Percentiles rank a stretch among this genome's conserved stretches.
These are phyloP conservation scores for Hygrocybe punicea DNA, from an alignment of 768 basidiomycete genomes.

Conservation along the genomic window DNA sequence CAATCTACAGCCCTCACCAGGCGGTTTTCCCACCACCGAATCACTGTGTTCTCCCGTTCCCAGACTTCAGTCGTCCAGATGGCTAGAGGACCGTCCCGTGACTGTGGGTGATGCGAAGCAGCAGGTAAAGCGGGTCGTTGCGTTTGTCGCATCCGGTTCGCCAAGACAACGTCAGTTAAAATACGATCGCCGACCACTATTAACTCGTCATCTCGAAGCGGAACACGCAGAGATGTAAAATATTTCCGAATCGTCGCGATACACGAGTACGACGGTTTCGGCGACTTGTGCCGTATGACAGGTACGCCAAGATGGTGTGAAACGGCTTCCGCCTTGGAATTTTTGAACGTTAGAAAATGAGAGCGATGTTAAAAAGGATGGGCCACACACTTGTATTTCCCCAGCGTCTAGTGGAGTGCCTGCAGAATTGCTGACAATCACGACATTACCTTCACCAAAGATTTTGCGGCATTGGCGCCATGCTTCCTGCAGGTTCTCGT, in stretches of 20 bases:
- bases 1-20: slow-evolving; percentile 43
- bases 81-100: slow-evolving; percentile 49
- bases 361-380: neutral
- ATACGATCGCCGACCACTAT: slow-evolving; percentile 89
- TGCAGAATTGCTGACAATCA: slow-evolving; percentile 94
- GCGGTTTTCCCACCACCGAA: slow-evolving; percentile 58
- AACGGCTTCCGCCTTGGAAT: slow-evolving; percentile 79
- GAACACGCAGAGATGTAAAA: slow-evolving; percentile 59
- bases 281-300: slow-evolving; percentile 70
- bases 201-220: slow-evolving; percentile 60
- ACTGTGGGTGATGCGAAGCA: neutral
- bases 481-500: slow-evolving; percentile 46
- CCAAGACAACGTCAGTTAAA: slow-evolving; percentile 87
- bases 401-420: slow-evolving; percentile 76
- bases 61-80: slow-evolving; percentile 73
- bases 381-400: slow-evolving; percentile 66
- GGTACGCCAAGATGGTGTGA: slow-evolving; percentile 72
- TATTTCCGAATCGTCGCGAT: slow-evolving; percentile 67
- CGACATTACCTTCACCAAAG: slow-evolving; percentile 75
- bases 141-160: slow-evolving; percentile 59
- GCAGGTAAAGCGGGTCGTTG: neutral
- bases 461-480: slow-evolving; percentile 70
- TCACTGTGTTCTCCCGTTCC: slow-evolving; percentile 56
- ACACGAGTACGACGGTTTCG: slow-evolving; percentile 82
- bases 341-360: slow-evolving; percentile 3